Evolutionary conservation across 257 asterid genomes (phyloP).

Genomic region (Galeopsis tetrahit): DNA sequence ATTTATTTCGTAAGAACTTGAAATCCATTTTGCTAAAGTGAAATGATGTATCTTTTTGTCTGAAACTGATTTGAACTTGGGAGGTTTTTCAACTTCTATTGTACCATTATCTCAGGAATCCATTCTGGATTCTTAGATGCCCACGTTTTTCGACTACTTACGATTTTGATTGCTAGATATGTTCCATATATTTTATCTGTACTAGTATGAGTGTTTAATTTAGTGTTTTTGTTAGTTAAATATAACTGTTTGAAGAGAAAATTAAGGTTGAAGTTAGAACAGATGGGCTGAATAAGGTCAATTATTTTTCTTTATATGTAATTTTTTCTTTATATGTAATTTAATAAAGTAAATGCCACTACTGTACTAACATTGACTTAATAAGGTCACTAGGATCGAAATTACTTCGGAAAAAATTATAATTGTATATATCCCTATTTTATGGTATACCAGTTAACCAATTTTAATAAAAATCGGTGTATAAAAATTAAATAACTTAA

Average conservation of each 20-base stretch:
- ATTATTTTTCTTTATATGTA: background rate
- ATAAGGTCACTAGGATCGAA: background rate
- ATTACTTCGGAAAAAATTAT: too few species aligned
- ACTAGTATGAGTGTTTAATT: background rate
- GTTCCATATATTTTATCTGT: background rate
- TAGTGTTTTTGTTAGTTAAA: constrained; percentile 5
- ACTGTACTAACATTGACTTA: background rate
- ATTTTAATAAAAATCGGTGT: too few species aligned
- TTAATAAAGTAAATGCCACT: background rate
- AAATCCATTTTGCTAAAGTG: constrained; percentile 10
- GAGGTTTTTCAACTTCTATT: background rate
- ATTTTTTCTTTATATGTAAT: background rate
- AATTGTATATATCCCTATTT: background rate
- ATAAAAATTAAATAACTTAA: too few species aligned
- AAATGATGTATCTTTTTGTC: constrained; percentile 8
- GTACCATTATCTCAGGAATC: constrained; percentile 19
- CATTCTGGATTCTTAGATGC: background rate
- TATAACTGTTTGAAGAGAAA: background rate
- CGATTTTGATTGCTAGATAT: background rate
- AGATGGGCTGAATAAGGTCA: background rate
- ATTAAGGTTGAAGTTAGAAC: constrained; percentile 22
- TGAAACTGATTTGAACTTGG: constrained; percentile 10
- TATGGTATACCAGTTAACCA: background rate
- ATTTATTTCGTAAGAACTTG: constrained; percentile 20
- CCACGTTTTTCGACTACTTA: background rate